Evolutionary conservation across 345 rosid genomes (phyloP).

Genomic region (Gossypium turneri): DNA sequence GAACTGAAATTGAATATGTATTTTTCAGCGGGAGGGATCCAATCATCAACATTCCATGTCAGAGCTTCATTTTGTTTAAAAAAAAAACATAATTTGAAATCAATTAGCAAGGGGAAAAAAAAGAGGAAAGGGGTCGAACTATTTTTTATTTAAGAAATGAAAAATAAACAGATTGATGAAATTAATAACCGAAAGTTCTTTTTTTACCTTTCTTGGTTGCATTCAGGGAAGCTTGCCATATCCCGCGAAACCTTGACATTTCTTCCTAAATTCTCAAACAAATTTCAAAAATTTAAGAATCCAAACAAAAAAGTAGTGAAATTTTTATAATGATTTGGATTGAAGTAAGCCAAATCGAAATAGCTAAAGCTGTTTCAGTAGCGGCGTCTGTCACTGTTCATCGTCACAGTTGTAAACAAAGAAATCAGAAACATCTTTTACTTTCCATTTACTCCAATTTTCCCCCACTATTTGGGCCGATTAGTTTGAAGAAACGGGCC

Average conservation of each 20-base stretch:
- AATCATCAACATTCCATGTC: constrained; percentile 80
- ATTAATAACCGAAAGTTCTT: background rate
- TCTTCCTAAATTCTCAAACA: constrained; percentile 1
- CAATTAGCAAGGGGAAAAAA: constrained; percentile 1
- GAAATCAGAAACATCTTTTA: background rate
- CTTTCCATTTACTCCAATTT: background rate
- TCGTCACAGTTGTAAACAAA: background rate
- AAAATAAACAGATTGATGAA: background rate
- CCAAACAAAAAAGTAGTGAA: background rate
- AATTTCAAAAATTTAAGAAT: background rate
- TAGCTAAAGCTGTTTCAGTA: background rate
- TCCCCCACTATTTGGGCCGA: background rate
- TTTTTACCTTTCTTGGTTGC: constrained; percentile 75
- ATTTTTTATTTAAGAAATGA: background rate
- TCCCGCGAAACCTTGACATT: constrained; percentile 72
- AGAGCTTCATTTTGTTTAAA: constrained; percentile 42
- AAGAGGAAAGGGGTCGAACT: background rate
- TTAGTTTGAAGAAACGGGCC: background rate
- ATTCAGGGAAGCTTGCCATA: constrained; percentile 74
- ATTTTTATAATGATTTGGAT: background rate
- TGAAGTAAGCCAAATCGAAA: background rate
- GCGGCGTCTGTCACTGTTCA: background rate
- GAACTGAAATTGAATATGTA: constrained; percentile 66
- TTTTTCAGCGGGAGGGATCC: constrained; percentile 74
- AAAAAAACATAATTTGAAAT: background rate